Evolutionary conservation across 1,139 yeast genomes (phyloP), one percentile per base, ranked within the genome.

Genomic region (Scheffersomyces stambukii): DNA sequence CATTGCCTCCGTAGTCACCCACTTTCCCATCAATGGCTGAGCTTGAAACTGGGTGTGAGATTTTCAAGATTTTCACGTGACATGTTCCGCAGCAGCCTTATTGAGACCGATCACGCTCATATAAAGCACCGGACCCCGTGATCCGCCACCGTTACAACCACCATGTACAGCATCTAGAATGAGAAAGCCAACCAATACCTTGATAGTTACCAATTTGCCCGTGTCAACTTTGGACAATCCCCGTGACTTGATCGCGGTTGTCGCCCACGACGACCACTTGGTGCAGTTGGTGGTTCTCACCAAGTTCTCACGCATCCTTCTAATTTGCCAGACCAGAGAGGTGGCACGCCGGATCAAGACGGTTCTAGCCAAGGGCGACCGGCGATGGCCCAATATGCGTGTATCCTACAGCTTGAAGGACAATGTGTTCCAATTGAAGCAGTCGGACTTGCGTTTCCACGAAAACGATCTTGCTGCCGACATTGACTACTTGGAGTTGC

Each of bases 401-500:
- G 32, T 59, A 3, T 48, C 62, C 1, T 67, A 46, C 41, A 61
- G 70, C 30, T 44, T 66, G 12, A 54, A 50, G 25, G 64, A 66
- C 35, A 65, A 60, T 29, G 45, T 45, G 1, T 40, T 50, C 30
- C 41, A 27, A 16, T 9, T 37, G 3, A 30, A 24, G 12, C 17
- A 23, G 8, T 23, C 24, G 11, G 38, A 36, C 10, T 21, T 33
- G 4, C 16, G 20, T 23, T n/a, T n/a, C n/a, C n/a, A n/a, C n/a
- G n/a, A n/a, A n/a, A n/a, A n/a, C n/a, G n/a, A n/a, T n/a, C n/a
- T n/a, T n/a, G 14, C 24, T 11, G 10, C 31, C 9, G 30, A 31
- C 5, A 40, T 47, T 8, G 61, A 59, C 21, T 67, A 54, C 38
- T 48, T 67, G 33, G 71, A 65, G 38, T 46, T 67, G 13, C 74